These are phyloP conservation scores for Trapa incisa DNA, from an alignment of 345 rosid species.

Conservation along the genomic window DNA sequence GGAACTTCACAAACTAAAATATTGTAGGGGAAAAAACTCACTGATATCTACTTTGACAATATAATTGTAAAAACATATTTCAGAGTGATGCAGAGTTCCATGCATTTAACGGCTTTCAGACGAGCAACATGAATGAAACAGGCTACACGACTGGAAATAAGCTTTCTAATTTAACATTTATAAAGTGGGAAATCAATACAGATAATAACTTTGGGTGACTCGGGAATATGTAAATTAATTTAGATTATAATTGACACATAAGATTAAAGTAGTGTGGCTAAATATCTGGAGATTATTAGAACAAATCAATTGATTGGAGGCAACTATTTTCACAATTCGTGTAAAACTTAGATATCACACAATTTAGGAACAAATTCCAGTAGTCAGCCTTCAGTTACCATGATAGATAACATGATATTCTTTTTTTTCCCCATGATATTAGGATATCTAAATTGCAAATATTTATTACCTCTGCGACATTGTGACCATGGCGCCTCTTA, in stretches of 20 bases:
- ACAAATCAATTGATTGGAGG: not conserved
- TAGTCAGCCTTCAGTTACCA: too few relatives aligned
- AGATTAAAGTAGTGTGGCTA: not conserved
- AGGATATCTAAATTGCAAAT: not conserved
- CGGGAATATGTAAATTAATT: not conserved
- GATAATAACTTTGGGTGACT: not conserved
- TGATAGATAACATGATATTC: not conserved
- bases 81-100: too few relatives aligned
- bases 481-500: constrained; percentile 92
- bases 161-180: not conserved
- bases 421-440: too few relatives aligned
- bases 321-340: not conserved
- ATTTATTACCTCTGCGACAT: constrained; percentile 78
- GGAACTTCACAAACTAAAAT: too few relatives aligned
- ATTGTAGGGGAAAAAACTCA: not conserved
- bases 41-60: not conserved
- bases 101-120: too few relatives aligned
- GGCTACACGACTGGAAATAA: not conserved
- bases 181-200: not conserved
- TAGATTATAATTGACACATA: not conserved
- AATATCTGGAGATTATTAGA: not conserved
- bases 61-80: not conserved
- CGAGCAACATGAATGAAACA: too few relatives aligned
- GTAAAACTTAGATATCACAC: not conserved
- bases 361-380: not conserved